Percentiles rank a stretch among this genome's conserved stretches.
These are phyloP conservation scores for Globisporangium barbulae DNA, from an alignment of 352 stramenopile genomes.

Conservation along the genomic window DNA sequence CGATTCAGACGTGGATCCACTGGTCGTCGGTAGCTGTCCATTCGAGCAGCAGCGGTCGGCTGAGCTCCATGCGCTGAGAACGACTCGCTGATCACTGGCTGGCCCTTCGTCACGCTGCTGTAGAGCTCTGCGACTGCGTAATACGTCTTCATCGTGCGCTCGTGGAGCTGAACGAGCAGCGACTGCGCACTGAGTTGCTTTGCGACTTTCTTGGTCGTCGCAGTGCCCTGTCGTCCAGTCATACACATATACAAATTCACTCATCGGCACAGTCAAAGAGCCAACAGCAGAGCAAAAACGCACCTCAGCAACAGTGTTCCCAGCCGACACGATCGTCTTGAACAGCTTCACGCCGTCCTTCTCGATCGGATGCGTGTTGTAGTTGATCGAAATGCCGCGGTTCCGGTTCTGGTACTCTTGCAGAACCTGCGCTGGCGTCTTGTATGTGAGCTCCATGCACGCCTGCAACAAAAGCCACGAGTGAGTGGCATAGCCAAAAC, in stretches of 20 bases:
- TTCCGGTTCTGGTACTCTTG: conserved; percentile 85
- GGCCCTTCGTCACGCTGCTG: conserved; percentile 43
- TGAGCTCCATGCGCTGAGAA: conserved; percentile 13
- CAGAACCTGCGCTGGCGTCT: conserved; percentile 82
- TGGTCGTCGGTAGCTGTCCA: conserved; percentile 15
- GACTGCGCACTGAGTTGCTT: conserved; percentile 79
- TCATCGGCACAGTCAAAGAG: neutral
- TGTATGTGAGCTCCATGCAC: conserved; percentile 75
- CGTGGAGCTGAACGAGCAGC: conserved; percentile 61
- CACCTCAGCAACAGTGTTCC: conserved; percentile 68
- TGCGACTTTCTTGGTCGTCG: conserved; percentile 75
- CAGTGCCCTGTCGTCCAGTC: conserved; percentile 36
- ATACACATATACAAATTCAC: neutral
- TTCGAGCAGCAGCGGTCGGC: neutral
- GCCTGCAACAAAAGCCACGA: conserved; percentile 25
- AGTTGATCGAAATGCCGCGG: conserved; percentile 76
- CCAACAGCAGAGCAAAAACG: conserved; percentile 7
- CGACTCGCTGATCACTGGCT: conserved; percentile 23
- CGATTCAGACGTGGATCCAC: conserved; percentile 27
- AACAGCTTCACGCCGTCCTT: conserved; percentile 60
- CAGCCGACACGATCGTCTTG: conserved; percentile 77
- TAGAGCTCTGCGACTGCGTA: conserved; percentile 71
- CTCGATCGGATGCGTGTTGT: conserved; percentile 64
- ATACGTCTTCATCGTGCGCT: conserved; percentile 46
- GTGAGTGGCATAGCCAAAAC: neutral